Base-by-base conservation (phyloP, 805 yeast species). In the Yamadazyma scolyti region DNA sequence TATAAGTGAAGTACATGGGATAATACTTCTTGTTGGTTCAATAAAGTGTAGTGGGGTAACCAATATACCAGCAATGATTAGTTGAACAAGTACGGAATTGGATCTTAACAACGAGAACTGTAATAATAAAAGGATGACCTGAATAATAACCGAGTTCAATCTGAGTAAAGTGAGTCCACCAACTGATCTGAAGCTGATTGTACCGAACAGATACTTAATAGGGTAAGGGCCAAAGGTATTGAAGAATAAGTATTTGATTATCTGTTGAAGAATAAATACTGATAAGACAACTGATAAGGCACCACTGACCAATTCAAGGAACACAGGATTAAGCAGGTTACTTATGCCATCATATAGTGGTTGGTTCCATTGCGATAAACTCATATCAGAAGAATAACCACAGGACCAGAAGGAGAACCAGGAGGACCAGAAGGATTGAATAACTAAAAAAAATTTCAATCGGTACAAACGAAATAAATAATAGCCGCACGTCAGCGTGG, bases 341-440 rank as follows among this genome's bases (percentile, higher is more conserved):
- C 40, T 39, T 20, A 27, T 12, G 5, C 54, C 47, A 34, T 47
- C 34, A 24, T 42, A 48, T 21, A 58, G 48, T 4, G 59, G 61
- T n/a, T 35, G 15, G 2, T 26, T n/a, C 47, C 44, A 42, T n/a
- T 93, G 97, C 48, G 72, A 59, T 10, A n/a, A n/a, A n/a, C n/a
- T n/a, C n/a, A n/a, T n/a, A n/a, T n/a, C n/a, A n/a, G n/a, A n/a
- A n/a, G n/a, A n/a, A n/a, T n/a, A n/a, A n/a, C n/a, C n/a, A n/a
- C n/a, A n/a, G n/a, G n/a, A n/a, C n/a, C n/a, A n/a, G n/a, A n/a
- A n/a, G n/a, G n/a, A n/a, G n/a, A n/a, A n/a, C n/a, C n/a, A n/a
- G n/a, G n/a, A n/a, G n/a, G n/a, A n/a, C n/a, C n/a, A n/a, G n/a
- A n/a, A n/a, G n/a, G n/a, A n/a, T n/a, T n/a, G n/a, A n/a, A n/a